phyloP scores from a whole-genome alignment of 345 rosid genomes.

The Eucalyptus microcorys region DNA sequence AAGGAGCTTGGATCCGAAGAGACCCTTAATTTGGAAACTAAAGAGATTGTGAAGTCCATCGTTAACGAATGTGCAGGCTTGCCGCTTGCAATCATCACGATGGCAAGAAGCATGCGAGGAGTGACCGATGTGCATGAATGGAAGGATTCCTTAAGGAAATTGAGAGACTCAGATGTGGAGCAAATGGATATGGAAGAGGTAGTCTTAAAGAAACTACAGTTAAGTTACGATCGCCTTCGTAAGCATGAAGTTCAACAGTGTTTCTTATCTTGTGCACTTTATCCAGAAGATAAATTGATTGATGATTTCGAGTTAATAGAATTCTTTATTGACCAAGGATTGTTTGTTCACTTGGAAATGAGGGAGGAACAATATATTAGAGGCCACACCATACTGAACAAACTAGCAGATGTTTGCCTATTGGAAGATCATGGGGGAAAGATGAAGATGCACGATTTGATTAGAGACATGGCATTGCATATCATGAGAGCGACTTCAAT shows the following conservation, averaged over 20 bases:
- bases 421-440: too few relatives aligned
- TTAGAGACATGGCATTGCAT: slow-evolving; percentile 13
- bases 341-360: too few relatives aligned
- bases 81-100: background rate
- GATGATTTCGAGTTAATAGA: too few relatives aligned
- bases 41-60: background rate
- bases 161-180: background rate
- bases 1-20: background rate
- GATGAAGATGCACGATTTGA: slow-evolving; percentile 8
- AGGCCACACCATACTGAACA: too few relatives aligned
- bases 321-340: too few relatives aligned
- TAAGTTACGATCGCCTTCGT: background rate
- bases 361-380: too few relatives aligned
- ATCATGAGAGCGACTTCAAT: background rate
- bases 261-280: background rate
- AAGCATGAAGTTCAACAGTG: background rate
- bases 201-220: background rate
- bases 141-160: background rate
- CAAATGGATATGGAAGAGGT: background rate
- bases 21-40: background rate
- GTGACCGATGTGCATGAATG: background rate
- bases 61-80: background rate
- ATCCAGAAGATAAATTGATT: too few relatives aligned
- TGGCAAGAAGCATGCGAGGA: background rate
- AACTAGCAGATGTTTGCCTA: too few relatives aligned